Base-by-base conservation (phyloP, 345 rosid genomes). In the Eutrema japonicum region DNA sequence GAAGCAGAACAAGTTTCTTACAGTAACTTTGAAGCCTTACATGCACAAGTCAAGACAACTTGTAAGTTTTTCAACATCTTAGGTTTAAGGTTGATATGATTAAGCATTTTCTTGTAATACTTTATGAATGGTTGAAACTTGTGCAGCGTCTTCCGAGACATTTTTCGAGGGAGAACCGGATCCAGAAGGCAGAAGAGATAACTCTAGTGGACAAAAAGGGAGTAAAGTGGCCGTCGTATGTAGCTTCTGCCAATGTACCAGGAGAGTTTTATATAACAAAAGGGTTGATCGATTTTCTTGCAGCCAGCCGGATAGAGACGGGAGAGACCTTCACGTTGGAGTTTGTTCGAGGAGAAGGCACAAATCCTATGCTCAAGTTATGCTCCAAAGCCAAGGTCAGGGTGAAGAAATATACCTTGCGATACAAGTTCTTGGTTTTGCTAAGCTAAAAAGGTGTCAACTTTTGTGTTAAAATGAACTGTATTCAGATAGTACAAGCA, bases 151-250 rank as follows among this genome's bases (percentile, higher is more conserved):
- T 70, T 14, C 13, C 13, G 10, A 29, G 2, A 32, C 2, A 13
- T 1, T 70, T 59, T 48, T 18, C 9, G 8, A 59, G 30, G 8
- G 32, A 4, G 33, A 59, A 70, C 8, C 67, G 57, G 18, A 48
- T 59, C 13, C 4, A 6, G 32, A 10, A 4, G 12, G 50, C 12
- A 37, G 59, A 7, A 60, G 38, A 48, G 12, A 29, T 70, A 1
- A 49, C 7, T 59, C 33, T 70, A 50, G 74, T 59, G 50, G 41
- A 59, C 74, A 70, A 14, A 59, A 3, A 48, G 37, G 74, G 74
- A 14, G 41, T 8, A 7, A 7, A 4, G 50, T 70, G 74, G 67
- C 41, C 59, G 8, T 70, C 67, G 0, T 16, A 10, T 49, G 36
- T 59, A 38, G 41, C 30, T 48, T 13, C 12, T 47, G 0, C 9